Evolutionary conservation across 495 filamentous ascomycete genomes (phyloP), one percentile per base, ranked within the genome.

Genomic region (Filosporella fistucella): DNA sequence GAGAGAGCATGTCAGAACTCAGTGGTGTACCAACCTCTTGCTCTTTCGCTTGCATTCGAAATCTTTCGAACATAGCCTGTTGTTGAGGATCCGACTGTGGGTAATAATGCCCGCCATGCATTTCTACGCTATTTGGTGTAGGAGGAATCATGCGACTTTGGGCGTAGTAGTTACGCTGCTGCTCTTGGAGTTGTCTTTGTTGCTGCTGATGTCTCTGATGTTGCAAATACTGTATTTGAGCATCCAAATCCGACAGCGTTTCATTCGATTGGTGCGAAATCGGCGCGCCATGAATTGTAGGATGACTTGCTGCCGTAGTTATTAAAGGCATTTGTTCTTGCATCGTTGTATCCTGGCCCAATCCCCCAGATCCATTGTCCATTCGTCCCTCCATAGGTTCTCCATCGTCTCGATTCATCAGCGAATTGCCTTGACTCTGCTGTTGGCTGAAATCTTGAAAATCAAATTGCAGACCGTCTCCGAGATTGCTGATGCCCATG

Each of bases 81-180:
- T 75, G 75, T 45, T 80, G 75, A 33, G 81, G 60, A 74, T 86
- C 64, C 71, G 71, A 33, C 66, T 74, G 64, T 54, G 64, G 54
- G 52, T 82, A 83, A 42, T 81, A 84, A 34, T 82, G 81, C 40
- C 76, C 76, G 12, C 84, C 84, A 51, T 89, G 88, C 58, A 97
- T 75, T 60, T 97, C 90, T 34, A 91, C 76, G 61, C 93, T 96
- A 58, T 91, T 91, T 0, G 93, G 93, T 1, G 93, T 98, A 9
- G 89, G 91, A 7, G 93, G 93, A 18, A 96, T 84, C 56, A 88
- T 82, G 43, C 75, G 71, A 40, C 76, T 71, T 21, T 83, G 78
- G 23, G 72, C 49, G 61, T 74, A 74, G 66, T 74, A 70, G 37
- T 69, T 69, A 29, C 64, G 62, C 49, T 74, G 72, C 36, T 77